Base-by-base conservation (phyloP, 225 moss, liverwort and hornwort species). In the Rhytidiadelphus loreus region DNA sequence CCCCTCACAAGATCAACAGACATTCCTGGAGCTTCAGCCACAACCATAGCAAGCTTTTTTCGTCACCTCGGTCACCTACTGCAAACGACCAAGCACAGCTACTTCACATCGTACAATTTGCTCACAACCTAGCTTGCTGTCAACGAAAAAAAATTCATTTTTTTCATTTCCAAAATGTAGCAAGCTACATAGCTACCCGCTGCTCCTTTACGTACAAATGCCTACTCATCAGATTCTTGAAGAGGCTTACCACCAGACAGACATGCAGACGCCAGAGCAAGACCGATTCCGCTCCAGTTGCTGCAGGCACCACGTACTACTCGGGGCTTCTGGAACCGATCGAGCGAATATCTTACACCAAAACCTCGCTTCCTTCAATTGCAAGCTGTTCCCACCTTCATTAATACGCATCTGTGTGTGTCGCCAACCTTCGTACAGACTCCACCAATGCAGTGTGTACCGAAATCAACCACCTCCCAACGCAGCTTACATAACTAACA, bases 261-360 rank as follows among this genome's bases (percentile, higher is more conserved):
- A 73, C 65, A 91, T 73, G 89, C 80, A 91, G 89, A 59, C 79
- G 84, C 86, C 86, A 70, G 30, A 72, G 71, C n/a, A 81, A 39
- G 71, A 86, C 57, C 46, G 44, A 44, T 80, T 80, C 68, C 69
- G 29, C 70, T 65, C 52, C 86, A 76, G 86, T 39, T 76, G 63
- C 29, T 75, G 60, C 85, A 74, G 60, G 58, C 56, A 77, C 77
- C n/a, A 6, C 26, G 25, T 11, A 25, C 72, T 16, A 44, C 59
- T 52, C 71, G 28, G 19, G 55, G 52, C 88, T 60, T 28, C 83
- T 68, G 76, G 29, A 26, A 10, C 50, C 66, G 56, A 68, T n/a
- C 46, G 69, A 46, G 79, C 69, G 69, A 66, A 66, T 59, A 57
- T 74, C 76, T 71, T 56, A 29, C 91, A 79, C 83, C 79, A 48